These are phyloP conservation scores for Diplodia mutila DNA, from an alignment of 2,329 filamentous ascomycete species.

Conservation along the genomic window DNA sequence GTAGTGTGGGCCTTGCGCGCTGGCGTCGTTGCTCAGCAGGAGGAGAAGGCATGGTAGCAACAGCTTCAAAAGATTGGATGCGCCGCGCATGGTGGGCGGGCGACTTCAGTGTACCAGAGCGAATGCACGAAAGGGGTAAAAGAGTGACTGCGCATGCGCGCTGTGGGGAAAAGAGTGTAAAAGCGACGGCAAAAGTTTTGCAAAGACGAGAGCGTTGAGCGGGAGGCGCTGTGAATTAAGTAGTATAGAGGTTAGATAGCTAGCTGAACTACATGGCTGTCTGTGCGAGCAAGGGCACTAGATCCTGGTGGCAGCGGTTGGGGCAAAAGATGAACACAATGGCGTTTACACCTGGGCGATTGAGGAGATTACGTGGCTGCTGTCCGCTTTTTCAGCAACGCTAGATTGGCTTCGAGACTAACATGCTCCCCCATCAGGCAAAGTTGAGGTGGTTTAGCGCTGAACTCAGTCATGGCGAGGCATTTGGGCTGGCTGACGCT, in stretches of 20 bases:
- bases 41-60: neutral
- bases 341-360: neutral
- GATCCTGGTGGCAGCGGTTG: neutral
- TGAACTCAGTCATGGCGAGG: neutral
- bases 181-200: neutral
- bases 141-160: neutral
- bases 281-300: neutral
- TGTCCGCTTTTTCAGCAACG: neutral
- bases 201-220: neutral
- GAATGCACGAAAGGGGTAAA: neutral
- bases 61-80: constrained; percentile 8
- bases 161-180: neutral
- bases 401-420: neutral
- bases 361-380: constrained; percentile 6
- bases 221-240: neutral
- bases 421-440: neutral
- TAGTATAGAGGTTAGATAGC: neutral
- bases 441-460: neutral
- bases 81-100: constrained; percentile 9
- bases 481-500: neutral
- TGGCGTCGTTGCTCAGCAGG: neutral
- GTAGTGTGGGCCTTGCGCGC: constrained; percentile 15
- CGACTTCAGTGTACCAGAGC: neutral
- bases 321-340: neutral
- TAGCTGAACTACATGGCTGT: neutral